Evolutionary conservation across 768 basidiomycete species (phyloP).

Genomic region (Lentinula aciculospora): DNA sequence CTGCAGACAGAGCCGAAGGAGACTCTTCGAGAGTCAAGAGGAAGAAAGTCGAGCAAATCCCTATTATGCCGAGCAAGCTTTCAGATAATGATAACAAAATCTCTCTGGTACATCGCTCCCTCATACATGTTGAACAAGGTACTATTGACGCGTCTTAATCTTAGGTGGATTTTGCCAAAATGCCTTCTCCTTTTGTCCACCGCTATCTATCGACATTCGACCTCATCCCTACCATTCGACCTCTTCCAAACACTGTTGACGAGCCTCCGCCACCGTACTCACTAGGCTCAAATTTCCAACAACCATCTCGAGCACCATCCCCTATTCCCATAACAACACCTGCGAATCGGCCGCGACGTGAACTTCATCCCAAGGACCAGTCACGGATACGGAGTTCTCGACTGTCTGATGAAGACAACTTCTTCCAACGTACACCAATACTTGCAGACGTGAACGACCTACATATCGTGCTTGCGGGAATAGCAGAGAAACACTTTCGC

Average conservation of each 20-base stretch:
- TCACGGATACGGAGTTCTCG: slow-evolving; percentile 67
- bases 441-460: slow-evolving; percentile 67
- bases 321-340: slow-evolving; percentile 46
- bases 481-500: slow-evolving; percentile 72
- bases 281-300: slow-evolving; percentile 45
- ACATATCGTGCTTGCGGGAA: slow-evolving; percentile 56
- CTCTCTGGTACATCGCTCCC: slow-evolving; percentile 20
- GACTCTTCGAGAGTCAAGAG: slow-evolving; percentile 64
- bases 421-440: slow-evolving; percentile 51
- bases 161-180: slow-evolving; percentile 71
- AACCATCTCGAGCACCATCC: slow-evolving; percentile 44
- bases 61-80: slow-evolving; percentile 26
- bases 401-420: slow-evolving; percentile 56
- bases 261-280: slow-evolving; percentile 68
- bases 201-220: slow-evolving; percentile 72
- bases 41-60: slow-evolving; percentile 51
- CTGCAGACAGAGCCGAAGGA: slow-evolving; percentile 63
- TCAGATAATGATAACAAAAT: slow-evolving; percentile 15
- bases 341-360: slow-evolving; percentile 70
- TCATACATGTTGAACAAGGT: neutral
- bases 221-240: slow-evolving; percentile 63
- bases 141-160: neutral
- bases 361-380: slow-evolving; percentile 54
- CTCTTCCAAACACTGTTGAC: slow-evolving; percentile 58
- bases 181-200: slow-evolving; percentile 61